Evolutionary conservation across 2,329 filamentous ascomycete species (phyloP).

Genomic region (Aspergillus sp.): DNA sequence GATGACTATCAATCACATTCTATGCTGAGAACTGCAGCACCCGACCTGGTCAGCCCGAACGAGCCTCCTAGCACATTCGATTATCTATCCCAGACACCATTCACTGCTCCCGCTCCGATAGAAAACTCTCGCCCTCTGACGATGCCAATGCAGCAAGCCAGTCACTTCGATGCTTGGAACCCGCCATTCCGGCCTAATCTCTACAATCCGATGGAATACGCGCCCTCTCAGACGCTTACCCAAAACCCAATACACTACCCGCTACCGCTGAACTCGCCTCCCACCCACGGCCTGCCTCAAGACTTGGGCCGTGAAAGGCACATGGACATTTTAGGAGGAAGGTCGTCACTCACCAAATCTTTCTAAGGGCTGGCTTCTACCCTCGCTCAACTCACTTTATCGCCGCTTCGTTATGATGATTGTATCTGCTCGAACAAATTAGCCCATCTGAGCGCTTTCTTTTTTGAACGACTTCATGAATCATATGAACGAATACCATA

Average conservation of each 20-base stretch:
- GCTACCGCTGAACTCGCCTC: constrained; percentile 26
- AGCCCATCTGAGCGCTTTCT: constrained; percentile 4
- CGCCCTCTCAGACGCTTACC: constrained; percentile 23
- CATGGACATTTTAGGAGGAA: constrained; percentile 20
- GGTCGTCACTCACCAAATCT: constrained; percentile 32
- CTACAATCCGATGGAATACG: constrained; percentile 35
- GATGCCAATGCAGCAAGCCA: constrained; percentile 21
- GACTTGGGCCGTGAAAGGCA: constrained; percentile 18
- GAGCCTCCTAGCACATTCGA: constrained; percentile 32
- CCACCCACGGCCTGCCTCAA: constrained; percentile 28
- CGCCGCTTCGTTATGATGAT: not conserved
- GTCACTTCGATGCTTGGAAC: constrained; percentile 32
- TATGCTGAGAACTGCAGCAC: constrained; percentile 28
- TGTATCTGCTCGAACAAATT: not conserved
- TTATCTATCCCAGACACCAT: constrained; percentile 29
- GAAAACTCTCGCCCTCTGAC: constrained; percentile 22
- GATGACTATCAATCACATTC: constrained; percentile 29
- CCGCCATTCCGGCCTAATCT: constrained; percentile 35
- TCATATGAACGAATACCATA: constrained; percentile 4
- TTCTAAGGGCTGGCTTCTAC: constrained; percentile 13
- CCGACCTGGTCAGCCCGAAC: constrained; percentile 30
- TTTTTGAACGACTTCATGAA: constrained; percentile 8
- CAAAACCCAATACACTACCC: constrained; percentile 30
- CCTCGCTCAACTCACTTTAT: not conserved
- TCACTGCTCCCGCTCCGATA: constrained; percentile 23